Evolutionary conservation across 495 filamentous ascomycete species (phyloP), one percentile per base, ranked within the genome.

Genomic region (Thermothielavioides terrestris): DNA sequence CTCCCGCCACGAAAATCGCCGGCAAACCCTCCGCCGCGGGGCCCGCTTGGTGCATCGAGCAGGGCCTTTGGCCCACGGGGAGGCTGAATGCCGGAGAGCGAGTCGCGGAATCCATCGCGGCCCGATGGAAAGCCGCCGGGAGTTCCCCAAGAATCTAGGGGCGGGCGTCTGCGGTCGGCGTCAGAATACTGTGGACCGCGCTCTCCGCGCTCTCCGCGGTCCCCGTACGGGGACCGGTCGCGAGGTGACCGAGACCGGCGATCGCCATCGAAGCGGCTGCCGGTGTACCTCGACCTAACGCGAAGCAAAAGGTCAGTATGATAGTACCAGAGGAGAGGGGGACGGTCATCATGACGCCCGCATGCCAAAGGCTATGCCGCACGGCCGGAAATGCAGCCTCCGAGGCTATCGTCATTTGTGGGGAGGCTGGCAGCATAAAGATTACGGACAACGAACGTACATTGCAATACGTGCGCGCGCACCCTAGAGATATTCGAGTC

Each of bases 41-140:
- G 74, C 6, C 82, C 81, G 56, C 79, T 76, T 26, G 82, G 77
- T 3, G 79, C 65, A 55, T 87, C 83, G 18, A 84, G 70, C 46
- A 84, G 59, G 7, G 81, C 85, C 60, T 84, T 85, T 0, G 86
- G 86, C 3, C 80, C 86, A 30, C 83, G 72, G 2, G 86, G 86
- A 0, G 85, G 82, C 26, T 74, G 70, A 46, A 60, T 60, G 4
- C 70, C 66, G 7, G 63, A 63, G 6, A 69, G 46, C 3, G 66
- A 53, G 38, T 74, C 68, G 30, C 72, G 67, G 42, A 77, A 77
- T 10, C 60, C 54, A 50, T 77, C 71, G 51, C 80, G 68, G 50
- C 72, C 71, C 6, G 71, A 58, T 39, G 71, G 68, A 47, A 78
- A 77, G 5, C 61, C 66, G 12, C 67, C 55, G 20, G 66, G 60